These are phyloP conservation scores for Gaeumannomyces sp. DNA, from an alignment of 2,329 filamentous ascomycete genomes.

Conservation along the genomic window DNA sequence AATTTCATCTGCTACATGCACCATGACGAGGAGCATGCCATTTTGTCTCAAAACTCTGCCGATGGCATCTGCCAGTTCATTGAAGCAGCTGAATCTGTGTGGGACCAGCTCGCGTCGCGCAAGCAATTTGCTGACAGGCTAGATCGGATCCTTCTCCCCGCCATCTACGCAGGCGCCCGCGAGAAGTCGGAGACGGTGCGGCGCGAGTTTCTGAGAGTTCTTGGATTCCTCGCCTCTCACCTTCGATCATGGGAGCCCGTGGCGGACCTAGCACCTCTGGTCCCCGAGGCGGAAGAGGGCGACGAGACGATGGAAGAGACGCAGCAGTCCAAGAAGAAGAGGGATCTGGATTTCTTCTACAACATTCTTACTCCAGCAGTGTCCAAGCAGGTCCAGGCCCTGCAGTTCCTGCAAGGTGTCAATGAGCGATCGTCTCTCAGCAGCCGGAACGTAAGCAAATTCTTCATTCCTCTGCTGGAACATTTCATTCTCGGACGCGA, in stretches of 20 bases:
- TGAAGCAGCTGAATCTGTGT: conserved; percentile 47
- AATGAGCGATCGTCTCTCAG: conserved; percentile 56
- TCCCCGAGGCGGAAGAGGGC: conserved; percentile 55
- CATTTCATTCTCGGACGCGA: conserved; percentile 85
- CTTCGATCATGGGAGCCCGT: conserved; percentile 66
- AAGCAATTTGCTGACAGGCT: conserved; percentile 53
- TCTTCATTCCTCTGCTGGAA: conserved; percentile 87
- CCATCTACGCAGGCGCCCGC: conserved; percentile 68
- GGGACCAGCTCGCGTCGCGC: conserved; percentile 29
- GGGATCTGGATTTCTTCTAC: conserved; percentile 72
- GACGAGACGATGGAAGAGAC: conserved; percentile 7
- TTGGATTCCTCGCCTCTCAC: conserved; percentile 69
- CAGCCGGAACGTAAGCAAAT: conserved; percentile 73
- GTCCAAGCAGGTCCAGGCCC: conserved; percentile 74
- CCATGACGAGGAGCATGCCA: conserved; percentile 81
- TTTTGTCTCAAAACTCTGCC: conserved; percentile 73
- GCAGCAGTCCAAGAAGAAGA: conserved; percentile 27
- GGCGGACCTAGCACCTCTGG: conserved; percentile 65
- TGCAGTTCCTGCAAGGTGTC: conserved; percentile 68
- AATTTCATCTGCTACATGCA: conserved; percentile 86
- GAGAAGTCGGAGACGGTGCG: conserved; percentile 80
- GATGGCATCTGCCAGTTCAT: conserved; percentile 75
- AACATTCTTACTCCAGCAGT: conserved; percentile 89
- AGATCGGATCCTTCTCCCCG: conserved; percentile 61
- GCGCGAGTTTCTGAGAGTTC: conserved; percentile 71